Evolutionary conservation across 228 moss, liverwort and hornwort genomes (phyloP).

Genomic region (Sphagnum magellanicum): DNA sequence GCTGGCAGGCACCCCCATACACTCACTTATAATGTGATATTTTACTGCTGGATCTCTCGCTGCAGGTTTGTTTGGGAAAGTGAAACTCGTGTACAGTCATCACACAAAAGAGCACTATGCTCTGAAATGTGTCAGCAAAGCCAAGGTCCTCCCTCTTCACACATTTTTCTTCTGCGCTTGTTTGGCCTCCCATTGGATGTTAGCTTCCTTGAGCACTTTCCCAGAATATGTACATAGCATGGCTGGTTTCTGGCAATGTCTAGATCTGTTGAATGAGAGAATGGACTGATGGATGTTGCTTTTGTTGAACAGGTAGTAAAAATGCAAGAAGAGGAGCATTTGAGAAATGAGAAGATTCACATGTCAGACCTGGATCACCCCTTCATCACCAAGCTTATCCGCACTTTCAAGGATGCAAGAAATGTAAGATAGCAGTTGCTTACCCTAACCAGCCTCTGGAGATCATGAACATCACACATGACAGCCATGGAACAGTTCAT

Average conservation of each 20-base stretch:
- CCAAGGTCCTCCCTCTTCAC: slow-evolving; percentile 41
- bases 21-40: no score
- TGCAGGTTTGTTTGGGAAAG: slow-evolving; percentile 92
- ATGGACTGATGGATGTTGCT: no score
- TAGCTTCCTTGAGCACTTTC: no score
- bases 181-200: no score
- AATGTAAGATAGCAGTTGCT: slow-evolving; percentile 33
- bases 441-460: no score
- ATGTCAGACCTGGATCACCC: slow-evolving; percentile 93
- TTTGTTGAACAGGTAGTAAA: slow-evolving; percentile 51
- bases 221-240: no score
- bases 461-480: no score
- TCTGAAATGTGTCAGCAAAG: slow-evolving; percentile 91
- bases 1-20: no score
- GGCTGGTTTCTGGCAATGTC: no score
- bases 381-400: slow-evolving; percentile 83
- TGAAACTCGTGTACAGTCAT: slow-evolving; percentile 81
- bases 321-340: slow-evolving; percentile 95
- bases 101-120: slow-evolving; percentile 73
- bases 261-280: no score
- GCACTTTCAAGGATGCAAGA: slow-evolving; percentile 84
- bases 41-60: neutral
- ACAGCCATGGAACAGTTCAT: no score
- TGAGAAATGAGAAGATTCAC: slow-evolving; percentile 87
- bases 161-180: neutral